Conservation (phyloP, 768 basidiomycete species). For the Rhizopogon vinicolor region DNA sequence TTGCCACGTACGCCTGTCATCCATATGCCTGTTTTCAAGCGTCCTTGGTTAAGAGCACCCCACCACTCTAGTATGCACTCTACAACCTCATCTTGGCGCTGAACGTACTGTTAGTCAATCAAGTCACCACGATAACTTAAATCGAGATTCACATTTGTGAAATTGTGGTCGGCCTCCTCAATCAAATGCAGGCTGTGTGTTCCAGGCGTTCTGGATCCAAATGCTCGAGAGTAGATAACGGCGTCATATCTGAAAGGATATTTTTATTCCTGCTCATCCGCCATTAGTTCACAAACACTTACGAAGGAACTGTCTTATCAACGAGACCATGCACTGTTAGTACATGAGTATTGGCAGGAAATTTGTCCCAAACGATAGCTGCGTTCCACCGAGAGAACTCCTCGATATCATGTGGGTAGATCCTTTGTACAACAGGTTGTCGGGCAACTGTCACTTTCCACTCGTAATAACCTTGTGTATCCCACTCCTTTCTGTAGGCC, state of each 20-base stretch:
- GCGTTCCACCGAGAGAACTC: slow-evolving; percentile 63
- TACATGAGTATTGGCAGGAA: slow-evolving; percentile 62
- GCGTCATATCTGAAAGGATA: slow-evolving; percentile 57
- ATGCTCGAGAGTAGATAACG: slow-evolving; percentile 58
- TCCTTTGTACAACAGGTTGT: slow-evolving; percentile 44
- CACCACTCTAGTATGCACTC: slow-evolving; percentile 69
- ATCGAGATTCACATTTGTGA: slow-evolving; percentile 41
- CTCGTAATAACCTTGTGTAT: slow-evolving; percentile 53
- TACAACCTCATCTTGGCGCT: slow-evolving; percentile 65
- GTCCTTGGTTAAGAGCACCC: slow-evolving; percentile 38
- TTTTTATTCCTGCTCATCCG: neutral
- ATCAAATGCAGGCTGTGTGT: slow-evolving; percentile 67
- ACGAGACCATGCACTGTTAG: slow-evolving; percentile 73
- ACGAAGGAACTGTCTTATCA: slow-evolving; percentile 70
- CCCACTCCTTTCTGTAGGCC: slow-evolving; percentile 47
- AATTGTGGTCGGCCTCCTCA: slow-evolving; percentile 79
- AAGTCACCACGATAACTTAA: neutral
- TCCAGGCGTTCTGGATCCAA: slow-evolving; percentile 54
- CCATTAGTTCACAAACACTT: slow-evolving; percentile 22
- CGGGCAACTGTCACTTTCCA: slow-evolving; percentile 67
- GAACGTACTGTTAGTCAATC: slow-evolving; percentile 1
- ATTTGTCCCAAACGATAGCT: slow-evolving; percentile 60
- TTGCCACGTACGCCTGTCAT: slow-evolving; percentile 48
- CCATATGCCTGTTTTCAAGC: slow-evolving; percentile 61
- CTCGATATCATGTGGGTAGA: slow-evolving; percentile 57